Percentiles rank a stretch among this genome's conserved stretches.
Evolutionary conservation across 495 filamentous ascomycete genomes (phyloP).

Genomic region (Penicillium coprophilum): DNA sequence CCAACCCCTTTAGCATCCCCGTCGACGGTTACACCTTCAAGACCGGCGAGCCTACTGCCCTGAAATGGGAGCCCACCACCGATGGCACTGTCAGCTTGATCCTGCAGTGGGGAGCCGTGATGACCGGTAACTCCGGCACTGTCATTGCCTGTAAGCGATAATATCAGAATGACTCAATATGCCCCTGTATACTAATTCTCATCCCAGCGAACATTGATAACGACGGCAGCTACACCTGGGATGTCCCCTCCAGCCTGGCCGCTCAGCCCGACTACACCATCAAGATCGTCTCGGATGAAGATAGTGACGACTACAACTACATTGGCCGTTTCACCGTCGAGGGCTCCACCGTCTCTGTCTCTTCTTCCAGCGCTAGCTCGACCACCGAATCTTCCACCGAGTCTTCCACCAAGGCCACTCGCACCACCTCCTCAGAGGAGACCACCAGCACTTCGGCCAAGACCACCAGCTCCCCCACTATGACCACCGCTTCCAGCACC

Average conservation of each 20-base stretch:
- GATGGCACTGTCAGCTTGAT: conserved; percentile 53
- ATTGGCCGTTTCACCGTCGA: conserved; percentile 57
- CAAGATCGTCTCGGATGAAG: conserved; percentile 52
- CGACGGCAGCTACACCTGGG: conserved; percentile 58
- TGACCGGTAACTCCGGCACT: conserved; percentile 43
- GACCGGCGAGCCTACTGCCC: conserved; percentile 49
- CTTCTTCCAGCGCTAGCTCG: conserved; percentile 31
- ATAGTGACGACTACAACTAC: conserved; percentile 54
- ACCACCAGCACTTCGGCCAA: conserved; percentile 44
- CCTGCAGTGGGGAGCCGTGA: conserved; percentile 51
- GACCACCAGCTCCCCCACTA: conserved; percentile 30
- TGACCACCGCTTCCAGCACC: conserved; percentile 34
- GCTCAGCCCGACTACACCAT: conserved; percentile 56
- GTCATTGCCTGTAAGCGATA: conserved; percentile 53
- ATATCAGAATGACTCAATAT: neutral
- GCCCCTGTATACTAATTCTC: conserved; percentile 17
- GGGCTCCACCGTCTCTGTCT: conserved; percentile 43
- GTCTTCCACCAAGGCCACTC: conserved; percentile 58
- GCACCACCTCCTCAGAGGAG: conserved; percentile 34
- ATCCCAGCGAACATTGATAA: conserved; percentile 54
- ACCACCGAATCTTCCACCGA: conserved; percentile 22
- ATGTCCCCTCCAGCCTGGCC: conserved; percentile 42
- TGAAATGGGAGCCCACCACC: conserved; percentile 58
- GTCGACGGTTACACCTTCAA: conserved; percentile 44
- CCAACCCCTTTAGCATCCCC: conserved; percentile 59